Percentiles rank a stretch among this genome's conserved stretches.
Evolutionary conservation across 2,329 filamentous ascomycete genomes (phyloP).

Genomic region (Leptographium flavum): DNA sequence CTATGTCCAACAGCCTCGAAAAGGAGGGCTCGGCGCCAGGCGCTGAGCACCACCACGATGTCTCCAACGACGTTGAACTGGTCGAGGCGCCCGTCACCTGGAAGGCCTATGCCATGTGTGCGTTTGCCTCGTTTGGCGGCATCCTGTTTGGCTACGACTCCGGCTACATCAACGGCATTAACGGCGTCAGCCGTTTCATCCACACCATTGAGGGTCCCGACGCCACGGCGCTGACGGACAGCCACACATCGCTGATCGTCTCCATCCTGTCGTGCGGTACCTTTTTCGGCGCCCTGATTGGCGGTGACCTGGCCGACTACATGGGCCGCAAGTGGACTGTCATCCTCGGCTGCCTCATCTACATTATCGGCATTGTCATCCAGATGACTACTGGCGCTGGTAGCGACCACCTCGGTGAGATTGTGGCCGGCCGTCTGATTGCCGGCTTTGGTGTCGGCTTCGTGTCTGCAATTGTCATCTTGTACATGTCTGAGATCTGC

Average conservation of each 20-base stretch:
- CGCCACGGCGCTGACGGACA: conserved; percentile 20
- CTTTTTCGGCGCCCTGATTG: conserved; percentile 66
- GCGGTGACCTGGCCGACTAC: conserved; percentile 62
- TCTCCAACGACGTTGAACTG: conserved; percentile 35
- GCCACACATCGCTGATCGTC: conserved; percentile 44
- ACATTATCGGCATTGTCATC: conserved; percentile 51
- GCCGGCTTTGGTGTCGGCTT: conserved; percentile 70
- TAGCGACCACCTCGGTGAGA: conserved; percentile 39
- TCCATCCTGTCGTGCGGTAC: conserved; percentile 67
- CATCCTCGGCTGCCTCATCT: conserved; percentile 57
- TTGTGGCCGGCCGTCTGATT: conserved; percentile 61
- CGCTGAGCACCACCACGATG: conserved; percentile 4
- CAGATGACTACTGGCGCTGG: conserved; percentile 41
- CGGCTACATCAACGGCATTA: conserved; percentile 57
- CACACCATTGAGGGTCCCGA: conserved; percentile 30
- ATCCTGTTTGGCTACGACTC: conserved; percentile 73
- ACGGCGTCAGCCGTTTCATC: conserved; percentile 38
- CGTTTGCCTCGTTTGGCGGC: conserved; percentile 56
- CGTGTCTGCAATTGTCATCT: conserved; percentile 64
- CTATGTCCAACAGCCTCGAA: conserved; percentile 8
- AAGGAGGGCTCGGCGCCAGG: conserved; percentile 5
- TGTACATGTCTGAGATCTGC: conserved; percentile 76
- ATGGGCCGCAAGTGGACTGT: conserved; percentile 61
- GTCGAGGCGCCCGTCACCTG: conserved; percentile 56
- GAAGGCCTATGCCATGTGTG: conserved; percentile 56